These are phyloP conservation scores for Neurospora sp. DNA, from an alignment of 2,329 filamentous ascomycete species.

Conservation along the genomic window DNA sequence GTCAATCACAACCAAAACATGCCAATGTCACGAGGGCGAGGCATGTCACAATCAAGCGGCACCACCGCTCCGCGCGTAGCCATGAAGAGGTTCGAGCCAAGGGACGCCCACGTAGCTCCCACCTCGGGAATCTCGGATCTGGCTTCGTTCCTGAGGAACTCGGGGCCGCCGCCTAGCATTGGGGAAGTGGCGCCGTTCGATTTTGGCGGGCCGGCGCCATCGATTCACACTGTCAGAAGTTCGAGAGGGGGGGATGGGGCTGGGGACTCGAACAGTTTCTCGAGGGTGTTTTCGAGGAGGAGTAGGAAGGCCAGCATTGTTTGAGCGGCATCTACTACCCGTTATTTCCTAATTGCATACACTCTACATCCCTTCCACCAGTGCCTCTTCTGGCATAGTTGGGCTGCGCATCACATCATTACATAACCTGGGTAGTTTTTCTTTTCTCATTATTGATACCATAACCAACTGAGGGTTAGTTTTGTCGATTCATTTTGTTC, in stretches of 20 bases:
- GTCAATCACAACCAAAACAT: background rate
- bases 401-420: background rate
- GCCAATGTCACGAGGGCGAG: background rate
- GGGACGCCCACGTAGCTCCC: conserved; percentile 34
- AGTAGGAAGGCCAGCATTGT: conserved; percentile 34
- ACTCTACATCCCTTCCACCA: background rate
- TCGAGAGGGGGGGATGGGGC: conserved; percentile 23
- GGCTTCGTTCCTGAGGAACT: conserved; percentile 62
- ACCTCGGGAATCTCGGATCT: conserved; percentile 52
- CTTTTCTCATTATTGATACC: background rate
- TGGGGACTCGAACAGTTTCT: conserved; percentile 25
- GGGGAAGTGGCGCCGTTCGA: conserved; percentile 12
- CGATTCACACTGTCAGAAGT: conserved; percentile 18
- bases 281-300: conserved; percentile 39
- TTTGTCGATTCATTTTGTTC: background rate
- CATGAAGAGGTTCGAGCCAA: conserved; percentile 49
- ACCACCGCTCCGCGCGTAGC: conserved; percentile 28
- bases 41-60: conserved; percentile 2
- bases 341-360: background rate
- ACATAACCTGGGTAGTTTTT: background rate
- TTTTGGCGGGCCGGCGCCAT: background rate
- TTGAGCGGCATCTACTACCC: background rate
- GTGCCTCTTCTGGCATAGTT: background rate
- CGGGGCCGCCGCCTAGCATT: conserved; percentile 46
- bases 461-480: background rate